Percentiles rank a stretch among this genome's conserved stretches.
Evolutionary conservation across 2,329 filamentous ascomycete species (phyloP).

Genomic region (Aspergillus sergii): DNA sequence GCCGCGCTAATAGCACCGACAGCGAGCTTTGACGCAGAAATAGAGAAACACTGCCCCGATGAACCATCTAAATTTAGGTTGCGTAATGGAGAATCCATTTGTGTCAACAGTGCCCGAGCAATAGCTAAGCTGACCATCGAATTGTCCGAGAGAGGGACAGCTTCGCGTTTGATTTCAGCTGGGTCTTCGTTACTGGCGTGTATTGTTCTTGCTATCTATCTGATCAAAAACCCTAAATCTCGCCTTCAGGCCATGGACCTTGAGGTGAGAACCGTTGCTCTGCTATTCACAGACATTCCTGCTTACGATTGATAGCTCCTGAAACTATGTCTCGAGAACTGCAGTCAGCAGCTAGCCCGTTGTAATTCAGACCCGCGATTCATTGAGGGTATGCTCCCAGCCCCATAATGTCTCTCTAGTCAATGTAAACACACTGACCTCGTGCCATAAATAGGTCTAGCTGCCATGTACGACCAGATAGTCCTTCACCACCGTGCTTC

Average conservation of each 20-base stretch:
- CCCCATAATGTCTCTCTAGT: background rate
- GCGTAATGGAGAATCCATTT: slow-evolving; percentile 14
- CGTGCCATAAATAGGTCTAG: background rate
- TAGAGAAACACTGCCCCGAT: slow-evolving; percentile 9
- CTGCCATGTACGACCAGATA: slow-evolving; percentile 15
- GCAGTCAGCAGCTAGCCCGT: slow-evolving; percentile 5
- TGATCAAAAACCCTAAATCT: slow-evolving; percentile 16
- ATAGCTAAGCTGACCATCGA: slow-evolving; percentile 20
- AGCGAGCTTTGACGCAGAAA: slow-evolving; percentile 13
- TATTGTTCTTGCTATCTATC: slow-evolving; percentile 15
- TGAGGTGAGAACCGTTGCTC: background rate
- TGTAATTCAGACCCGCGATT: slow-evolving; percentile 10
- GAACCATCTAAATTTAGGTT: slow-evolving; percentile 15
- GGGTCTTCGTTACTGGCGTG: slow-evolving; percentile 10
- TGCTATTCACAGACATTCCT: background rate
- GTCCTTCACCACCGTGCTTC: background rate
- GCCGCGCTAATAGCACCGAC: slow-evolving; percentile 17
- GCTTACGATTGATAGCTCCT: slow-evolving; percentile 9
- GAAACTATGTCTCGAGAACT: slow-evolving; percentile 15
- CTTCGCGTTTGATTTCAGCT: slow-evolving; percentile 12
- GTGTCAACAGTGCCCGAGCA: slow-evolving; percentile 16
- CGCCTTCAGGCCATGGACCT: slow-evolving; percentile 14
- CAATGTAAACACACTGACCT: background rate
- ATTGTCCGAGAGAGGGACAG: slow-evolving; percentile 6
- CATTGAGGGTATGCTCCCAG: slow-evolving; percentile 5